phyloP scores from a whole-genome alignment of 2,329 filamentous ascomycete genomes.

The Parascedosporium putredinis region DNA sequence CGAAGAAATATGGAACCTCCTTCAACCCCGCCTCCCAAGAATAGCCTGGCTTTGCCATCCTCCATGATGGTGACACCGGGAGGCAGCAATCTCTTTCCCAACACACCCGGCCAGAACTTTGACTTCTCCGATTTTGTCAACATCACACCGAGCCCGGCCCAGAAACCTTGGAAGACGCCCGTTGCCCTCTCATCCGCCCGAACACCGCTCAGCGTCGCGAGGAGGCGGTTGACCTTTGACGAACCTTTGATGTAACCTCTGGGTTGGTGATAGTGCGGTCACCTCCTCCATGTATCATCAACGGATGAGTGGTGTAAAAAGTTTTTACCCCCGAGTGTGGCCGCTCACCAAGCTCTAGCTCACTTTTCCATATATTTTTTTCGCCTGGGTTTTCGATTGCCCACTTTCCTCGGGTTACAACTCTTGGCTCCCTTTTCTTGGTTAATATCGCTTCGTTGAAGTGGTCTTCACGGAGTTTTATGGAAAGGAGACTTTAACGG shows the following conservation, averaged over 20 bases:
- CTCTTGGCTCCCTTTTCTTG: background rate
- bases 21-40: slow-evolving; percentile 63
- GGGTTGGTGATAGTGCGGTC: too few relatives aligned
- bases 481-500: too few relatives aligned
- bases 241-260: slow-evolving; percentile 25
- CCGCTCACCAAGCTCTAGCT: too few relatives aligned
- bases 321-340: too few relatives aligned
- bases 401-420: too few relatives aligned
- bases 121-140: slow-evolving; percentile 97
- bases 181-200: slow-evolving; percentile 38
- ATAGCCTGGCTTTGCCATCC: slow-evolving; percentile 59
- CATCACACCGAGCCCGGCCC: slow-evolving; percentile 89
- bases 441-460: background rate
- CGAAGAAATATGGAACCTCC: slow-evolving; percentile 55
- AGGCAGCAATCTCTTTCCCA: slow-evolving; percentile 57
- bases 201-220: slow-evolving; percentile 55
- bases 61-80: slow-evolving; percentile 86
- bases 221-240: slow-evolving; percentile 75
- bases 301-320: too few relatives aligned
- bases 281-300: background rate
- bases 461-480: background rate
- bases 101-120: slow-evolving; percentile 73
- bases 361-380: background rate
- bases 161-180: slow-evolving; percentile 81
- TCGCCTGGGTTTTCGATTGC: background rate